Conservation (phyloP, 1,284 basidiomycete species). For the Agaricales sp. region DNA sequence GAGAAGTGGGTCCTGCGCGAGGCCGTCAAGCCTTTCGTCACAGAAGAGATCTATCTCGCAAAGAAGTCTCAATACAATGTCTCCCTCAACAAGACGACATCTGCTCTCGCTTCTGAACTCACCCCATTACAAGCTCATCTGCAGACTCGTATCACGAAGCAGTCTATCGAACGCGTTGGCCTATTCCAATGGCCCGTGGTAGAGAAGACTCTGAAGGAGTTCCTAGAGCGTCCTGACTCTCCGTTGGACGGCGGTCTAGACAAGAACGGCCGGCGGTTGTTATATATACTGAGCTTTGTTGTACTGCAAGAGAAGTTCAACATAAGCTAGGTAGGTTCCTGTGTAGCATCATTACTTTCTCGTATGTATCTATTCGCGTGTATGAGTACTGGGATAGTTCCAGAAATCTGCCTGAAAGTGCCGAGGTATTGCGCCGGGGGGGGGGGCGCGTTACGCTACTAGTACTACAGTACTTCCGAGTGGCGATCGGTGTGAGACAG, state of each 20-base stretch:
- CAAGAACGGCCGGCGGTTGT: slow-evolving; percentile 4
- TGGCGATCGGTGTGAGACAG: too few relatives aligned
- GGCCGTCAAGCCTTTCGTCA: slow-evolving; percentile 13
- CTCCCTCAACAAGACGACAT: not conserved
- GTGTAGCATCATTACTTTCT: too few relatives aligned
- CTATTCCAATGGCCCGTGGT: slow-evolving; percentile 8
- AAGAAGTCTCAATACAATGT: slow-evolving; percentile 12
- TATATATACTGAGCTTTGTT: slow-evolving; percentile 10
- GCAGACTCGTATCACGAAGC: slow-evolving; percentile 6
- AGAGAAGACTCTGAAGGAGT: slow-evolving; percentile 6
- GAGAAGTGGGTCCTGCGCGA: slow-evolving; percentile 15
- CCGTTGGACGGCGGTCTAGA: slow-evolving; percentile 9
- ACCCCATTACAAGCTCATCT: slow-evolving; percentile 7
- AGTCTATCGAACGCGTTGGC: slow-evolving; percentile 6
- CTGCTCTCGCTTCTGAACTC: slow-evolving; percentile 8
- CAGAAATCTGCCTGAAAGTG: too few relatives aligned
- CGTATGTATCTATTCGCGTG: too few relatives aligned
- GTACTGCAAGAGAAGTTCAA: slow-evolving; percentile 9
- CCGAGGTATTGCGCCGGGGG: too few relatives aligned
- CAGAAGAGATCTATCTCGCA: slow-evolving; percentile 11
- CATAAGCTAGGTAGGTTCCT: slow-evolving; percentile 1
- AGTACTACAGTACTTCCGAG: too few relatives aligned
- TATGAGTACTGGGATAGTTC: too few relatives aligned
- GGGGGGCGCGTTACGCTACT: too few relatives aligned
- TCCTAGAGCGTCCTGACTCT: slow-evolving; percentile 6